Evolutionary conservation across 176 grass and related monocot species (phyloP).

Genomic region (Oryza meridionalis): DNA sequence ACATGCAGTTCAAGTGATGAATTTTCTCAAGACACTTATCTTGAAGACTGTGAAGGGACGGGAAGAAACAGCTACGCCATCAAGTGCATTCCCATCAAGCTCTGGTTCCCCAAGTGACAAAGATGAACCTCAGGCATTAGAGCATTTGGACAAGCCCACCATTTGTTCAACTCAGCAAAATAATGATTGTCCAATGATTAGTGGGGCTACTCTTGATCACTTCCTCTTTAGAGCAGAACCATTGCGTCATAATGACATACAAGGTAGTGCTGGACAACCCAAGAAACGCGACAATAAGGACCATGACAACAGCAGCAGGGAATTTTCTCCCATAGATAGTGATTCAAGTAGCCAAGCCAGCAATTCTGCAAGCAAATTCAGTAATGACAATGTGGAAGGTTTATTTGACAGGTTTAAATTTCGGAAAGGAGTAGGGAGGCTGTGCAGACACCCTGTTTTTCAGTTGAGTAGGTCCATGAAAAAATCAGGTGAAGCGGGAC

Average conservation of each 20-base stretch:
- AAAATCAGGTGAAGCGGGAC: constrained; percentile 67
- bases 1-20: constrained; percentile 97
- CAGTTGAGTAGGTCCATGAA: constrained; percentile 83
- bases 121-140: constrained; percentile 52
- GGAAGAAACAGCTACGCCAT: constrained; percentile 49
- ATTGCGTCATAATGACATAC: constrained; percentile 42
- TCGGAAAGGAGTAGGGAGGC: constrained; percentile 80
- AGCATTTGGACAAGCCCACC: constrained; percentile 34
- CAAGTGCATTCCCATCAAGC: constrained; percentile 35
- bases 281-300: constrained; percentile 32
- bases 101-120: constrained; percentile 73
- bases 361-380: constrained; percentile 41
- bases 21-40: constrained; percentile 87
- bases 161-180: constrained; percentile 40
- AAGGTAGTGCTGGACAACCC: constrained; percentile 22
- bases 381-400: constrained; percentile 48
- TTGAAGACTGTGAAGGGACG: constrained; percentile 76
- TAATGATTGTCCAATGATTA: constrained; percentile 53
- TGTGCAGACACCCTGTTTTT: constrained; percentile 82
- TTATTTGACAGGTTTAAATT: constrained; percentile 75
- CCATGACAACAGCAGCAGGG: constrained; percentile 18
- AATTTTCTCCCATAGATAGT: constrained; percentile 12
- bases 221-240: constrained; percentile 59
- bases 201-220: constrained; percentile 63
- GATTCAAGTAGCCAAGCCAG: constrained; percentile 38